Evolutionary conservation across 2,329 filamentous ascomycete species (phyloP).

Genomic region (Venturia aucupariae): DNA sequence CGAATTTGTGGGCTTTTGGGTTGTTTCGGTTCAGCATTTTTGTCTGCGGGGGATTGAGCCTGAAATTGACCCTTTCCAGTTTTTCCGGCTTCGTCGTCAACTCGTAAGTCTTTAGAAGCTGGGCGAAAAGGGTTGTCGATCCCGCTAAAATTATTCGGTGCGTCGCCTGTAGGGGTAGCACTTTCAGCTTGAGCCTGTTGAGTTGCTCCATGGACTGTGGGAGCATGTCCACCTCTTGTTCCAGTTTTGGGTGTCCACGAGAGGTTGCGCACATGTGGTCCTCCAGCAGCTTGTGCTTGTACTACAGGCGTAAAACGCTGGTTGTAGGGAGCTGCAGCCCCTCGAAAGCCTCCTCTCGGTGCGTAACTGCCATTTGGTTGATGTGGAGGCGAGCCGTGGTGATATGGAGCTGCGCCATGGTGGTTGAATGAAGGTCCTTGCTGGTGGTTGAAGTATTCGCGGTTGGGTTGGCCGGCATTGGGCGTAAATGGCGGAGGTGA

Average conservation of each 20-base stretch:
- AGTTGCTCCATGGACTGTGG: slow-evolving; percentile 19
- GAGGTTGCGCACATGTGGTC: slow-evolving; percentile 51
- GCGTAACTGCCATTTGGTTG: neutral
- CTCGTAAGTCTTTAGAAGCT: slow-evolving; percentile 51
- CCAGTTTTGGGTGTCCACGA: slow-evolving; percentile 59
- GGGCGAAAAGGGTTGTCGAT: slow-evolving; percentile 51
- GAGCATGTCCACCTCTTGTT: slow-evolving; percentile 42
- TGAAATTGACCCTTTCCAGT: slow-evolving; percentile 28
- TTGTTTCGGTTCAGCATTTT: neutral
- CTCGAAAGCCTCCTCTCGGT: slow-evolving; percentile 10
- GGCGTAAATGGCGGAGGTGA: slow-evolving; percentile 47
- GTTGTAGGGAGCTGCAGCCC: neutral
- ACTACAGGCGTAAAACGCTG: slow-evolving; percentile 27
- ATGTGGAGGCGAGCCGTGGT: slow-evolving; percentile 2
- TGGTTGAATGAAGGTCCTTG: slow-evolving; percentile 19
- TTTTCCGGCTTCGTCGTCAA: slow-evolving; percentile 52
- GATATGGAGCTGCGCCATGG: slow-evolving; percentile 5
- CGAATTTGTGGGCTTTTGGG: slow-evolving; percentile 9
- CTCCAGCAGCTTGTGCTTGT: slow-evolving; percentile 46
- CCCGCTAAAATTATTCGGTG: neutral
- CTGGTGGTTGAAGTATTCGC: slow-evolving; percentile 25
- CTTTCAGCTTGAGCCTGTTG: slow-evolving; percentile 20
- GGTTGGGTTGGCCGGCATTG: slow-evolving; percentile 23
- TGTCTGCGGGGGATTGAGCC: neutral
- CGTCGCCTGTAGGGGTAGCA: slow-evolving; percentile 39